Evolutionary conservation across 495 filamentous ascomycete species (phyloP), one percentile per base, ranked within the genome.

Genomic region (Lasiosphaeria ovina): DNA sequence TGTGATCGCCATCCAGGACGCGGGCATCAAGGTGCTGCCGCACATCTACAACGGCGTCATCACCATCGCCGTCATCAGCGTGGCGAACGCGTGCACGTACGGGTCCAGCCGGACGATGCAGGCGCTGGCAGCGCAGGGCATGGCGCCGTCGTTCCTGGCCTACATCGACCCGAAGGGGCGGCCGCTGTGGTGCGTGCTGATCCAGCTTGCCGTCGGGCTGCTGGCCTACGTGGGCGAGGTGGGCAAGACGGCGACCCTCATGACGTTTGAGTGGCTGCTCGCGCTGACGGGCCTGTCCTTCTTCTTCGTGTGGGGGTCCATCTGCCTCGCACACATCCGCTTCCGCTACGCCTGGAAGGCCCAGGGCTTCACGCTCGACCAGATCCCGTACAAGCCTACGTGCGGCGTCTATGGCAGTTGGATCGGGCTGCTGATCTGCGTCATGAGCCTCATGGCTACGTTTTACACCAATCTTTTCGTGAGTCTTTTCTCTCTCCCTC

Each of bases 1-100:
- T 63, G 88, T 90, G 10, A 75, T 91, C 31, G 85, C 88, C 31
- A 83, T 89, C 51, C 63, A 79, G 52, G 72, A 83, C 34, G 89
- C 89, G 3, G 84, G 85, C 52, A 85, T 91, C 66, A 72, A 77
- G 8, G 86, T 81, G 8, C 79, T 90, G 12, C 86, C 86, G 1
- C 85, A 83, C 50, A 82, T 92, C 57, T 85, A 91, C 74, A 91
- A 90, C 69, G 84, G 79, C 38, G 81, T 90, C 53, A 87, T 91
- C 70, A 85, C 83, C 31, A 74, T 89, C 35, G 64, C 81, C 73
- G 79, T 81, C 62, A 77, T 82, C 58, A 73, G 68, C 60, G 83
- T 88, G 35, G 86, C 83, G 64, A 87, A 87, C 70, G 87, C 85
- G 14, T 82, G 79, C 58, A 83, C 83, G 6, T 89, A 76, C 62